These are phyloP conservation scores for Eimeria nieschulzi DNA, from an alignment of 169 alveolate genomes.

Conservation along the genomic window DNA sequence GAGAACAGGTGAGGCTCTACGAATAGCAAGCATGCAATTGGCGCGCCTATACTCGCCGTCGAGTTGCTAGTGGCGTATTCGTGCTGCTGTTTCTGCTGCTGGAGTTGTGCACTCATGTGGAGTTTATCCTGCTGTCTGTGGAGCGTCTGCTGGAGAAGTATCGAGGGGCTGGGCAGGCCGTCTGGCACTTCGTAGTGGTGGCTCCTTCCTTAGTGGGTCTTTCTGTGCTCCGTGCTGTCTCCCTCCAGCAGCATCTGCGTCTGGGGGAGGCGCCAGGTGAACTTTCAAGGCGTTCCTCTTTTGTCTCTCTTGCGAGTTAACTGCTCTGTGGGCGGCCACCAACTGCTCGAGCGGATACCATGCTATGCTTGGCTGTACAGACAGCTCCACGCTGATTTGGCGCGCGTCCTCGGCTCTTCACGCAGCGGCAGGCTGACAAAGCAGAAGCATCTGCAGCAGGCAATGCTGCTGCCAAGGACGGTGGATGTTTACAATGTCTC, in stretches of 20 bases:
- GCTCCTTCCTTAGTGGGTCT: constrained; percentile 40
- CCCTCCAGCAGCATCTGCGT: constrained; percentile 5
- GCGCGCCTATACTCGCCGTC: no score
- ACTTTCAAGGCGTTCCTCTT: neutral
- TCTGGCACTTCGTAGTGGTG: neutral
- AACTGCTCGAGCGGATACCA: constrained; percentile 17
- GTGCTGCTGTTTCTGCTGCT: neutral
- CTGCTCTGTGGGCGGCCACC: constrained; percentile 34
- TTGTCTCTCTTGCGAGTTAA: neutral
- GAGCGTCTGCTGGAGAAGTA: constrained; percentile 18
- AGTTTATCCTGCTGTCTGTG: constrained; percentile 4
- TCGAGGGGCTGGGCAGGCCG: neutral
- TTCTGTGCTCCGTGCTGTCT: neutral
- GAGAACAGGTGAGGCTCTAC: no score
- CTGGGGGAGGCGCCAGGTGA: neutral
- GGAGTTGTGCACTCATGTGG: neutral
- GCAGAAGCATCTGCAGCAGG: constrained; percentile 18
- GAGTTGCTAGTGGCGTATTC: no score
- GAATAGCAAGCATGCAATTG: no score
- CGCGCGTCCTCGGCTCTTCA: neutral
- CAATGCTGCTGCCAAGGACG: constrained; percentile 26
- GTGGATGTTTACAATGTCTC: neutral
- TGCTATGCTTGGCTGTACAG: constrained; percentile 4
- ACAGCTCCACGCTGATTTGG: constrained; percentile 16
- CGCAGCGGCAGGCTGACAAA: neutral